These are phyloP conservation scores for Neonothopanus nambi DNA, from an alignment of 1,284 basidiomycete genomes.

Conservation along the genomic window DNA sequence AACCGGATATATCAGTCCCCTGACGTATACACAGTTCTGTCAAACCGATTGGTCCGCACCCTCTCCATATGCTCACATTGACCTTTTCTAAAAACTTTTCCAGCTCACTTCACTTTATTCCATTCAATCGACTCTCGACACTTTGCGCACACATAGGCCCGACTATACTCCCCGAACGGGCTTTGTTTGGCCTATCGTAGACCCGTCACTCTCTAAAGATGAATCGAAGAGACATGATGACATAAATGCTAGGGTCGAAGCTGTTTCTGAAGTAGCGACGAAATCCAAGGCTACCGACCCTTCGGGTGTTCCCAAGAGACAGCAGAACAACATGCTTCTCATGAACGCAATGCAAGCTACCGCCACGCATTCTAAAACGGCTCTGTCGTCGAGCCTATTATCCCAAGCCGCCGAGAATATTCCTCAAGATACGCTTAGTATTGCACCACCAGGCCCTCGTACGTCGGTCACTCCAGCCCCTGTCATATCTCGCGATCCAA, in stretches of 20 bases:
- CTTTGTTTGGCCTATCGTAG: slow-evolving; percentile 77
- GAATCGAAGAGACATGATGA: slow-evolving; percentile 46
- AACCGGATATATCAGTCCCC: slow-evolving; percentile 86
- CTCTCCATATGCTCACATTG: slow-evolving; percentile 4
- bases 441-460: slow-evolving; percentile 32
- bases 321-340: slow-evolving; percentile 66
- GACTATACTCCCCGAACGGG: slow-evolving; percentile 79
- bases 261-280: slow-evolving; percentile 22
- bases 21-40: slow-evolving; percentile 78
- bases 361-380: slow-evolving; percentile 61
- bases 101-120: slow-evolving; percentile 74
- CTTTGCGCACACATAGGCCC: slow-evolving; percentile 66
- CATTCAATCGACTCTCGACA: slow-evolving; percentile 72
- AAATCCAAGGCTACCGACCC: slow-evolving; percentile 27
- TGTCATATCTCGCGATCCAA: slow-evolving; percentile 38
- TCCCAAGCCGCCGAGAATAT: slow-evolving; percentile 34
- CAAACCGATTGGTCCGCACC: slow-evolving; percentile 70
- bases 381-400: slow-evolving; percentile 39
- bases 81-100: background rate
- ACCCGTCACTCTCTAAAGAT: slow-evolving; percentile 47
- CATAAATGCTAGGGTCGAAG: slow-evolving; percentile 29
- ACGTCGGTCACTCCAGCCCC: slow-evolving; percentile 61
- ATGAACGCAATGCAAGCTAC: slow-evolving; percentile 77
- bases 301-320: slow-evolving; percentile 44
- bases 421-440: slow-evolving; percentile 40